Conservation (phyloP, 306 rosid genomes). For the Oemleria cerasiformis region DNA sequence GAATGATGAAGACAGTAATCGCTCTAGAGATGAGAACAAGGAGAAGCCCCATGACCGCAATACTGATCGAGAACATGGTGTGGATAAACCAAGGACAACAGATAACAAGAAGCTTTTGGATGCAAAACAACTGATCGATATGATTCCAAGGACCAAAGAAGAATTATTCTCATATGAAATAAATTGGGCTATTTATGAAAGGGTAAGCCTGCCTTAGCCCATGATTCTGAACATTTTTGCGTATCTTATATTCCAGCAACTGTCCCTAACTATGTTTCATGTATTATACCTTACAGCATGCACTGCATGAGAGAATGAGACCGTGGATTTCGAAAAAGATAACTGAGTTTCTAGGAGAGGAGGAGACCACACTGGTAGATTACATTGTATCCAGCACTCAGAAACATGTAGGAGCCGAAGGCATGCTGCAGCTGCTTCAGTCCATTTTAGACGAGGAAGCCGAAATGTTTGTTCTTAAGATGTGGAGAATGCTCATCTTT, state of each 20-base stretch:
- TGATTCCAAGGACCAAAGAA: conserved; percentile 97
- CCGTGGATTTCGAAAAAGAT: conserved; percentile 99
- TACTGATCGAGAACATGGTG: conserved; percentile 62
- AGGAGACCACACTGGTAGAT: conserved; percentile 85
- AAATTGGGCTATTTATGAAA: conserved; percentile 87
- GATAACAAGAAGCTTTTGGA: conserved; percentile 80
- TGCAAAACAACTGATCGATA: conserved; percentile 92
- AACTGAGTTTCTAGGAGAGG: conserved; percentile 90
- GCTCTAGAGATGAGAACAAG: conserved; percentile 64
- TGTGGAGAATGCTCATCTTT: conserved; percentile 99
- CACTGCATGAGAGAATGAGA: conserved; percentile 89
- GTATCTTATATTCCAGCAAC: background rate
- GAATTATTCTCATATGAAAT: conserved; percentile 90
- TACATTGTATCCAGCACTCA: conserved; percentile 93
- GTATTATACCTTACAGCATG: conserved; percentile 52
- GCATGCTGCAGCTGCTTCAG: conserved; percentile 93
- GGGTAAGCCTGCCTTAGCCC: conserved; percentile 41
- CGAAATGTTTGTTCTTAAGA: conserved; percentile 98
- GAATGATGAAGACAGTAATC: conserved; percentile 58
- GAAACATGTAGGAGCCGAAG: conserved; percentile 89
- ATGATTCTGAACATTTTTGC: background rate
- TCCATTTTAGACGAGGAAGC: conserved; percentile 96
- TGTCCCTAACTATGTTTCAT: background rate
- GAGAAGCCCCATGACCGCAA: conserved; percentile 52
- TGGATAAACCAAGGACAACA: conserved; percentile 56